Conservation (phyloP, 108 stramenopile genomes). For the Fragilariopsis cylindrus region DNA sequence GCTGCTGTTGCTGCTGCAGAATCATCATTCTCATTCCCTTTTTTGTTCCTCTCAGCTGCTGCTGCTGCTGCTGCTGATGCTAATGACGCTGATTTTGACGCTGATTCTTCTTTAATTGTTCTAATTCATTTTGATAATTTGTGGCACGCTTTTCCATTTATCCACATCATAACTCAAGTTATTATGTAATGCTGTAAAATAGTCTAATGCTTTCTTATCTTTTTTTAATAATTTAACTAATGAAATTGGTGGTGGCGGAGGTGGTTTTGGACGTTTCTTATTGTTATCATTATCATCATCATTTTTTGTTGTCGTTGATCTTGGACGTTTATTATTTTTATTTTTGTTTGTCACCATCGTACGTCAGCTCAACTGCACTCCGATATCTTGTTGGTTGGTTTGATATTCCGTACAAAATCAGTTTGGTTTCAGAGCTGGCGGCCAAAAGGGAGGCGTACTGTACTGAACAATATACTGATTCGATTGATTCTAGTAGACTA, state of each 20-base stretch:
- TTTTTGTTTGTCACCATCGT: too few species aligned
- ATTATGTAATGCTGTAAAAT: slow-evolving; percentile 64
- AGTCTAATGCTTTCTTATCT: slow-evolving; percentile 61
- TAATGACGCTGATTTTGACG: background rate
- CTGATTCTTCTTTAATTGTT: slow-evolving; percentile 20
- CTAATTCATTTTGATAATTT: slow-evolving; percentile 20
- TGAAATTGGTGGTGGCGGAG: slow-evolving; percentile 60
- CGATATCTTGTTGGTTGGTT: too few species aligned
- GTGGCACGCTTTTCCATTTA: slow-evolving; percentile 66
- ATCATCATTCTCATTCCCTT: background rate
- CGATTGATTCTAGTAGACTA: too few species aligned
- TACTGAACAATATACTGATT: too few species aligned
- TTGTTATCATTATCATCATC: background rate
- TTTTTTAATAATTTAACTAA: slow-evolving; percentile 56
- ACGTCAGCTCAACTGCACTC: too few species aligned
- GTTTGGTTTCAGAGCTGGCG: too few species aligned
- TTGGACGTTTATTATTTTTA: too few species aligned
- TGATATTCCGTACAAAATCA: too few species aligned
- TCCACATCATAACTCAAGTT: slow-evolving; percentile 72
- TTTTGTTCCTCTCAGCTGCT: background rate
- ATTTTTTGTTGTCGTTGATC: too few species aligned
- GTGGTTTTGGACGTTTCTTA: slow-evolving; percentile 36
- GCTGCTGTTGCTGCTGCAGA: background rate
- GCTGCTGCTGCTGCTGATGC: background rate
- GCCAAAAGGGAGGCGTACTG: too few species aligned